Evolutionary conservation across 148 eudicot genomes (phyloP), one percentile per base, ranked within the genome.

Genomic region (Nepenthes mirabilis): DNA sequence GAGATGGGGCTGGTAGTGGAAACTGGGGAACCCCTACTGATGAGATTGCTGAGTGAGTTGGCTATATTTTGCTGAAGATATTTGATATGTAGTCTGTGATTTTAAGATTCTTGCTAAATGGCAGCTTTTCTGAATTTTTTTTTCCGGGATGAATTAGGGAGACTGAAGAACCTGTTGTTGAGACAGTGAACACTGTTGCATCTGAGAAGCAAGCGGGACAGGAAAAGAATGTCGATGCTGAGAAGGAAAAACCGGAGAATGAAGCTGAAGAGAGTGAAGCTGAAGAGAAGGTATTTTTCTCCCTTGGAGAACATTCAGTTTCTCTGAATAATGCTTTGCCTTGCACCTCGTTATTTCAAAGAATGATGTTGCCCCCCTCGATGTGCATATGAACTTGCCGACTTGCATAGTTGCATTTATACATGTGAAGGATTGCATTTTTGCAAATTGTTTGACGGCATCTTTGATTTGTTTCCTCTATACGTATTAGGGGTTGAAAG

Each of bases 21-120:
- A 87, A 90, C 68, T 90, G 97, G 97, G 97, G 95, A 56, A 60
- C 85, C 37, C 69, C 91, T 32, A 62, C 77, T 74, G 97, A 90
- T 76, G 89, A 80, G 43, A 74, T 86, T 61, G 61, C 83, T 8
- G 80, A 57, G 97, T 90, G 63, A 82, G 90, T 70, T 32, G 6
- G 32, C 23, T 45, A 45, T 6, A 40, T 14, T 3, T 14, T 55
- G 33, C 9, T 47, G 14, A 8, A 66, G 33, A 3, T 12, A 23
- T n/a, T 33, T 33, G 23, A 23, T 23, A 23, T 23, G 23, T 43
- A 9, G 9, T 4, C 14, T 34, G 11, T 10, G 23, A 23, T 36
- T 37, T 36, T 14, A 12, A 13, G 43, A 1, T 9, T 58, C 33
- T 37, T 37, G 66, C 2, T 53, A 12, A 33, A 32, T 45, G 47